A percentile compares a stretch with the other conserved stretches of the same genome.
These are phyloP conservation scores for Colletotrichum endophyticum DNA, from an alignment of 2,329 filamentous ascomycete genomes.

Conservation along the genomic window DNA sequence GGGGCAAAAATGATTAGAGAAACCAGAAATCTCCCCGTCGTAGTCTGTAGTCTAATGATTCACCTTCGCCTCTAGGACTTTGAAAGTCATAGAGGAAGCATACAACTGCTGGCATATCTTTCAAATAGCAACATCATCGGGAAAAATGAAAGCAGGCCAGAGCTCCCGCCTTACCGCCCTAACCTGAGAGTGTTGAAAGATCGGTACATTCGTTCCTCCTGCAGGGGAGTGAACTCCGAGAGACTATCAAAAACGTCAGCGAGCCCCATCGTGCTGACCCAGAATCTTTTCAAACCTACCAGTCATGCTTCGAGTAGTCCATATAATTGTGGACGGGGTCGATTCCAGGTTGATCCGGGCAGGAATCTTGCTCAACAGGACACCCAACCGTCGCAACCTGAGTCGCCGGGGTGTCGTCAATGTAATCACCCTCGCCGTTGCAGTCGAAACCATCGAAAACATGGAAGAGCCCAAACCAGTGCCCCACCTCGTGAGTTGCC, in stretches of 20 bases:
- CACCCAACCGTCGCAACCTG: slow-evolving; percentile 30
- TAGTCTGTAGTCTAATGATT: too few relatives aligned
- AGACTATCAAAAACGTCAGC: neutral
- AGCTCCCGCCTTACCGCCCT: neutral
- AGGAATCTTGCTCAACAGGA: slow-evolving; percentile 32
- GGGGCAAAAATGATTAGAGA: too few relatives aligned
- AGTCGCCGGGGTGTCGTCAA: slow-evolving; percentile 37
- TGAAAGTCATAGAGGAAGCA: too few relatives aligned
- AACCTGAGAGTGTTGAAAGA: neutral
- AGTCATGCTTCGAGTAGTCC: slow-evolving; percentile 28
- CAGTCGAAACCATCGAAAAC: slow-evolving; percentile 42
- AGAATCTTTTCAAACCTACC: neutral
- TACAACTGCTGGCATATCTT: neutral
- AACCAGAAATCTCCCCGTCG: too few relatives aligned
- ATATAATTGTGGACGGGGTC: slow-evolving; percentile 34
- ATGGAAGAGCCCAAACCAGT: slow-evolving; percentile 49
- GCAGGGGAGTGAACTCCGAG: neutral
- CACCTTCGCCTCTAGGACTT: too few relatives aligned
- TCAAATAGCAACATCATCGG: neutral
- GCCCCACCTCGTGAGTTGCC: slow-evolving; percentile 43
- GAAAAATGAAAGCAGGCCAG: neutral
- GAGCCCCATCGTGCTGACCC: neutral
- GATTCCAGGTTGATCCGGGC: slow-evolving; percentile 25
- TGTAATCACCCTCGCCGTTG: slow-evolving; percentile 32
- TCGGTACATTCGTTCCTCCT: slow-evolving; percentile 7